Evolutionary conservation across 306 rosid species (phyloP), one percentile per base, ranked within the genome.

Genomic region (Albizia julibrissin): DNA sequence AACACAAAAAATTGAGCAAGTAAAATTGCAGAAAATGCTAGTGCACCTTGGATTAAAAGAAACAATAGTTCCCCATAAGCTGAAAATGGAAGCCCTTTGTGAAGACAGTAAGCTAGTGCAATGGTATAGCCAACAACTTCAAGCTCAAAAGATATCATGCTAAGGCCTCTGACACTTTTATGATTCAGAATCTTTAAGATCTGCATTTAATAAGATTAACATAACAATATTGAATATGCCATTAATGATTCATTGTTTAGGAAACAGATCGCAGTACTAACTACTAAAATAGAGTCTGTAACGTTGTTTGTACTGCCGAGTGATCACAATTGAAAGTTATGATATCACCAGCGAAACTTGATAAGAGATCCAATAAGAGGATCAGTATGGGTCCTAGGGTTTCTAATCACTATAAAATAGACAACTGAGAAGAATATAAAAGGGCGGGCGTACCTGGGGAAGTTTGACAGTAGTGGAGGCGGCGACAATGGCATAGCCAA

Each of bases 401-500:
- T 69, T 69, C 74, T 12, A 18, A 69, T 69, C 10, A n/a, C 44
- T 21, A 13, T 10, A 69, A 69, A 69, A 21, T 1, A 10, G 49
- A 21, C 22, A 40, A 42, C 5, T 10, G 49, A 39, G 49, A 69
- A 24, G 15, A 59, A 59, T 24, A 0, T 1, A 43, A 39, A 39
- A 24, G 1, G 73, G 22, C 16, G 31, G 49, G 39, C 46, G 46
- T 85, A 86, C 99, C 97, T 96, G 99, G 33, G 99, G 99, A 82
- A 96, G 91, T 85, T 96, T 93, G 87, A 96, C 99, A 82, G 97
- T 93, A 86, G 98, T 96, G 84, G 99, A 96, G 16, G 99, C 97
- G 70, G 99, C 98, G 77, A 96, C 94, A 85, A 96, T 94, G 89
- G 89, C 92, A 82, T 96, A 96, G 69, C 99, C 99, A 78, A 96